Percentiles rank a stretch among this genome's conserved stretches.
Evolutionary conservation across 129 eudicot genomes (phyloP).

Genomic region (Flaveria bidentis): DNA sequence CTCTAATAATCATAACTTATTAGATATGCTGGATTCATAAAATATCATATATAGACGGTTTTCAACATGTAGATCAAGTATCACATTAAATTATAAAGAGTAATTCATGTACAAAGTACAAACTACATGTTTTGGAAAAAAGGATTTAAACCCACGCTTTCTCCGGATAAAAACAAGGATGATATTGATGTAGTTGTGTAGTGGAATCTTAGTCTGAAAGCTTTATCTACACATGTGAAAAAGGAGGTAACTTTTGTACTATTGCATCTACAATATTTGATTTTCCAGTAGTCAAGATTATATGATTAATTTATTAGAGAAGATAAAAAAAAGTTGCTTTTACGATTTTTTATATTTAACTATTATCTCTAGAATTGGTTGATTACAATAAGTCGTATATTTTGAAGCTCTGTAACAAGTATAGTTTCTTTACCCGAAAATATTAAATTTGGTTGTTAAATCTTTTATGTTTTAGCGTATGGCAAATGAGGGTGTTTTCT

Average conservation of each 20-base stretch:
- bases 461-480: too few species aligned
- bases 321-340: neutral
- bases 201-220: neutral
- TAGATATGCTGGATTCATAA: too few species aligned
- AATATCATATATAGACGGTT: too few species aligned
- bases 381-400: neutral
- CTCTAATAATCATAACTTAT: too few species aligned
- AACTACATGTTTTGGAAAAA: neutral
- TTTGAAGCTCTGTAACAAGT: too few species aligned
- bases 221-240: too few species aligned
- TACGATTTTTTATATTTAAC: neutral
- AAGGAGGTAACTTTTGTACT: neutral
- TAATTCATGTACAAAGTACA: too few species aligned
- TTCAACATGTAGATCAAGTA: too few species aligned
- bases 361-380: neutral
- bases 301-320: neutral
- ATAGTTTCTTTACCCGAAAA: too few species aligned
- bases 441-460: too few species aligned
- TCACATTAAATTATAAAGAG: too few species aligned
- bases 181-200: neutral
- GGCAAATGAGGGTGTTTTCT: too few species aligned
- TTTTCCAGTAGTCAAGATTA: neutral
- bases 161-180: neutral
- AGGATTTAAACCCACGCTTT: neutral
- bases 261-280: neutral